A percentile compares a stretch with the other conserved stretches of the same genome.
phyloP scores from a whole-genome alignment of 345 rosid species.

The Stellera chamaejasme region DNA sequence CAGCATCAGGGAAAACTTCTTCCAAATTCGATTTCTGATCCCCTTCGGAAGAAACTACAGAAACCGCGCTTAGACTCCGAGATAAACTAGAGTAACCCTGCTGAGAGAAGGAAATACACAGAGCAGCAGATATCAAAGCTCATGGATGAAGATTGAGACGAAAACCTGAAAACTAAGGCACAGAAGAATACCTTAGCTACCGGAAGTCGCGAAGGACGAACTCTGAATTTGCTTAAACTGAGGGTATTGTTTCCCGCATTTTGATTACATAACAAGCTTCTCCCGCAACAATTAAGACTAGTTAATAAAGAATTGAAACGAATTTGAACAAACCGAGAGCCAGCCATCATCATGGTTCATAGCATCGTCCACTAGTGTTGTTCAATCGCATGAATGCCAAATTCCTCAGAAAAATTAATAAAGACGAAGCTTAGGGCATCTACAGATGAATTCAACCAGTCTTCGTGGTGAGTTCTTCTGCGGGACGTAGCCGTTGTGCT shows the following conservation, averaged over 20 bases:
- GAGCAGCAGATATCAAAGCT: background rate
- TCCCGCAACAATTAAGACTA: slow-evolving; percentile 13
- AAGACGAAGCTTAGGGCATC: too few species aligned
- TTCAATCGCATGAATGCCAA: too few species aligned
- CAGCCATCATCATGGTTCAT: slow-evolving; percentile 14
- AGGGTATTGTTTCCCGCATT: slow-evolving; percentile 4
- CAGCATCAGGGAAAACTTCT: slow-evolving; percentile 12
- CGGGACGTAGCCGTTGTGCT: too few species aligned
- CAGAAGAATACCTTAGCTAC: slow-evolving; percentile 10
- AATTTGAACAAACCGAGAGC: slow-evolving; percentile 15
- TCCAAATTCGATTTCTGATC: slow-evolving; percentile 19
- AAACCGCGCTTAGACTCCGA: slow-evolving; percentile 16
- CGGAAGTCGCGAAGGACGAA: slow-evolving; percentile 1
- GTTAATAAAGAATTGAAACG: slow-evolving; percentile 11
- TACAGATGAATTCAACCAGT: too few species aligned
- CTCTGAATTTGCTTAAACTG: background rate
- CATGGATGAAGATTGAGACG: background rate
- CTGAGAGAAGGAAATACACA: slow-evolving; percentile 3
- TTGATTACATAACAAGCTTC: slow-evolving; percentile 13
- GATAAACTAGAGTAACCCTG: slow-evolving; percentile 47
- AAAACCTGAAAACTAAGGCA: background rate
- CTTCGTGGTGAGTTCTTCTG: too few species aligned
- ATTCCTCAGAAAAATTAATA: too few species aligned
- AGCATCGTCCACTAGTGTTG: slow-evolving; percentile 1
- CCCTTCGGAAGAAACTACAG: slow-evolving; percentile 27